Evolutionary conservation across 805 yeast species (phyloP), one percentile per base, ranked within the genome.

Genomic region (Saturnispora ahearnii): DNA sequence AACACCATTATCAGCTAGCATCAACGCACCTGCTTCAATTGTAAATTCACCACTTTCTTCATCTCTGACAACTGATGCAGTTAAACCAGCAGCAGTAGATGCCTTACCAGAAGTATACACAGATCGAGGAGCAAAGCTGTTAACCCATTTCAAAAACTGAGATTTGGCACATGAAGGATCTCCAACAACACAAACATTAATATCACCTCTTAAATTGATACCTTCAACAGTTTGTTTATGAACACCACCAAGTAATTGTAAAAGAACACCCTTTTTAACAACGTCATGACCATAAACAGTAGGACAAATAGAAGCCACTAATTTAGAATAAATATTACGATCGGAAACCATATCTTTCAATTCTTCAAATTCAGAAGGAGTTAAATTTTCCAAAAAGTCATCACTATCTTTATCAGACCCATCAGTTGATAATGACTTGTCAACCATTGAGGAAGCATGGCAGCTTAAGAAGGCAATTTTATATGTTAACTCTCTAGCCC

Each of bases 31-130:
- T 2, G 99, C 99, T 66, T 91, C 99, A 55, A 91, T 93, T 1
- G 98, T 91, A 60, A 85, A 88, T 63, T 91, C 99, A 36, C 96
- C 96, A 60, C 93, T 86, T 63, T 93, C 98, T 68, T 93, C 98
- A 64, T 91, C 99, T 64, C 85, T 87, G 11, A 93, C 95, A 24
- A 91, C 99, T 0, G 98, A 96, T 1, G 99, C 99, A 2, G 99
- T 91, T 60, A 91, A 74, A 74, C 99, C 99, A 8, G 99, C 99
- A 5, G 99, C 99, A 3, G 98, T 82, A 0, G 97, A 90, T 0
- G 99, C 98, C 65, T 91, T 91, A 67, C 99, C 99, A 0, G 98
- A 90, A 1, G 99, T 93, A 62, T 93, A 91, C 32, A 91, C 90
- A 2, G 98, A 87, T 60, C 99, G 78, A 30, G 98, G 98, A 18